phyloP scores from a whole-genome alignment of 306 rosid species.

The Dalbergia oliveri region DNA sequence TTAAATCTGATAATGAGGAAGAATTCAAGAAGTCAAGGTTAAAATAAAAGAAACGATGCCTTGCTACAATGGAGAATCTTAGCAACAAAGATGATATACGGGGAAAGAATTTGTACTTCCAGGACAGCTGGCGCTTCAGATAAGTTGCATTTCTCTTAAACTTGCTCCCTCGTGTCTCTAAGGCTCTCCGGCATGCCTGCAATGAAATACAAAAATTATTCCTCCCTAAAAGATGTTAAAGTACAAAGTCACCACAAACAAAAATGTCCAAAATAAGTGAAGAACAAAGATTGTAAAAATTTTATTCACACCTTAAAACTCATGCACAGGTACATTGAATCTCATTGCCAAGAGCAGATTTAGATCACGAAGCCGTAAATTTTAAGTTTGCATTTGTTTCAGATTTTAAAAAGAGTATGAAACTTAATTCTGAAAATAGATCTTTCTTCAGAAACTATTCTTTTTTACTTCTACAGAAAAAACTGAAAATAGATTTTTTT shows the following conservation, averaged over 20 bases:
- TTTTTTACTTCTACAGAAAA: too few species aligned
- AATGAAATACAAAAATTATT: background rate
- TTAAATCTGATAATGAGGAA: conserved; percentile 67
- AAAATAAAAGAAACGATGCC: background rate
- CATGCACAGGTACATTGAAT: background rate
- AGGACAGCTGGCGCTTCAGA: conserved; percentile 76
- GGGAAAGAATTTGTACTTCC: conserved; percentile 71
- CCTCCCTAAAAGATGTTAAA: conserved; percentile 1
- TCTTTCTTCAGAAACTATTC: too few species aligned
- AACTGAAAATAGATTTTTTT: too few species aligned
- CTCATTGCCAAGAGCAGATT: background rate
- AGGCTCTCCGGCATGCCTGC: conserved; percentile 81
- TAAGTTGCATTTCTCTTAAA: conserved; percentile 67
- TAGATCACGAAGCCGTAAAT: background rate
- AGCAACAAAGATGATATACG: conserved; percentile 1
- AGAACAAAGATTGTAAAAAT: background rate
- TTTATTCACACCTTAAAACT: background rate
- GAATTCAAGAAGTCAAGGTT: conserved; percentile 7
- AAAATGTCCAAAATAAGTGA: background rate
- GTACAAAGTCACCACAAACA: conserved; percentile 1
- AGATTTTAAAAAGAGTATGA: too few species aligned
- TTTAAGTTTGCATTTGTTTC: background rate
- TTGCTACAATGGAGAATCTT: background rate
- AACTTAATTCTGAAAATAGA: too few species aligned
- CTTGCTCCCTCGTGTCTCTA: conserved; percentile 61